These are phyloP conservation scores for Dinochytrium kinnereticum DNA, from an alignment of 371 early-diverging fungal genomes.

Conservation along the genomic window DNA sequence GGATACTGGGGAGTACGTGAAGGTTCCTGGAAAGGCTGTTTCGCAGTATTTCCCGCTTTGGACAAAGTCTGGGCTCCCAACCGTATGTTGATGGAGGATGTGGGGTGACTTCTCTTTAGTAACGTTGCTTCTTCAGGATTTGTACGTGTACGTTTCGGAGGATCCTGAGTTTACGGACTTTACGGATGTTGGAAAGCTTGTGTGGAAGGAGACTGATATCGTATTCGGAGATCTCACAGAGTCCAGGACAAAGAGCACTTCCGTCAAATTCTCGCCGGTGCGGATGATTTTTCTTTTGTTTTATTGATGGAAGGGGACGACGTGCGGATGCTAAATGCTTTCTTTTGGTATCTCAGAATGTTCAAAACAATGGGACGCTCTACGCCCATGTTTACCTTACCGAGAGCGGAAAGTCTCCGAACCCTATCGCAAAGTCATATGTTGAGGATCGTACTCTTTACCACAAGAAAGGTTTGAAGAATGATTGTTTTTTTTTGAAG, in stretches of 20 bases:
- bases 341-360: constrained; percentile 33
- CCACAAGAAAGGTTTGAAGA: constrained; percentile 57
- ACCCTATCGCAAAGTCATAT: constrained; percentile 54
- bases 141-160: constrained; percentile 36
- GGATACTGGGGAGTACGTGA: background rate
- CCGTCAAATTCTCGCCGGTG: constrained; percentile 40
- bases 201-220: constrained; percentile 65
- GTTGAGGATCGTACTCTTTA: constrained; percentile 57
- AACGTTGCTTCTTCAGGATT: constrained; percentile 18
- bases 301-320: constrained; percentile 54
- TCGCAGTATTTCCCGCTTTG: constrained; percentile 3
- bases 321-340: background rate
- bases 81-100: background rate
- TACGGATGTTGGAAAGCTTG: constrained; percentile 37
- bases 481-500: constrained; percentile 4
- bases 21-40: background rate
- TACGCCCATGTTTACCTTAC: constrained; percentile 83
- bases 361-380: constrained; percentile 81
- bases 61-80: background rate
- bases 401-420: constrained; percentile 55
- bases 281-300: constrained; percentile 21
- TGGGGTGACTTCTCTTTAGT: background rate
- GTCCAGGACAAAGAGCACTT: constrained; percentile 48
- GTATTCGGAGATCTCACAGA: constrained; percentile 65
- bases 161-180: constrained; percentile 27